Conservation (phyloP, 1,139 yeast genomes). For the Trichomonascaceae sp. region DNA sequence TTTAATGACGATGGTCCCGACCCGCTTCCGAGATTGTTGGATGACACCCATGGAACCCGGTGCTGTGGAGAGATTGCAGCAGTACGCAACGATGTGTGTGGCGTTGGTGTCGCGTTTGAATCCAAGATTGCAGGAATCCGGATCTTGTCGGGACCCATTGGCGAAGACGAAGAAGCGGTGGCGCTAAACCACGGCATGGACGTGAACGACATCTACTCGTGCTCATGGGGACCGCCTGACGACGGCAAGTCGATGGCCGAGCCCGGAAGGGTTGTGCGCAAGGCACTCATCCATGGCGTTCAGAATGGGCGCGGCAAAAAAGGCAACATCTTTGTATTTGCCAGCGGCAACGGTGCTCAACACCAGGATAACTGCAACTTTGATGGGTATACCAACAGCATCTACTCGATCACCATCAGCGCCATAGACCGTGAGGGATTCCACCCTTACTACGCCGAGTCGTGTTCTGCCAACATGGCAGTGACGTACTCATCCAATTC, state of each 20-base stretch:
- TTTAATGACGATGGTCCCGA: constrained; percentile 61
- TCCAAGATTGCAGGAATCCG: constrained; percentile 85
- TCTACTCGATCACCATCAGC: constrained; percentile 88
- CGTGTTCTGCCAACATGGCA: constrained; percentile 93
- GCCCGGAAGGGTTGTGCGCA: constrained; percentile 65
- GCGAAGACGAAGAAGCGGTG: constrained; percentile 83
- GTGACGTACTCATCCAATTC: constrained; percentile 90
- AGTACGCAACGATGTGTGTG: constrained; percentile 70
- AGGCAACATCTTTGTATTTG: constrained; percentile 90
- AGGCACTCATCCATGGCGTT: constrained; percentile 77
- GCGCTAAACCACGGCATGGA: constrained; percentile 72
- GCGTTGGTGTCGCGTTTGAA: constrained; percentile 85
- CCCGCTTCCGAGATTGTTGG: constrained; percentile 71
- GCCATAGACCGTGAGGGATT: constrained; percentile 78
- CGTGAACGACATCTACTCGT: constrained; percentile 78
- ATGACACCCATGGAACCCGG: constrained; percentile 92
- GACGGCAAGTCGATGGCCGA: constrained; percentile 79
- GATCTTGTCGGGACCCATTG: constrained; percentile 66
- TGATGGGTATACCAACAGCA: constrained; percentile 95
- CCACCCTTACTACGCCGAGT: constrained; percentile 83
- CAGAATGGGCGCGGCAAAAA: constrained; percentile 68
- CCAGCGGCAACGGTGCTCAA: constrained; percentile 88
- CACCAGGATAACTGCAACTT: constrained; percentile 84
- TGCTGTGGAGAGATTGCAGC: constrained; percentile 98
- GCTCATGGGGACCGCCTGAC: constrained; percentile 99